Percentiles rank a stretch among this genome's conserved stretches.
phyloP scores from a whole-genome alignment of 176 grass and related monocot species.

The Carex kokanica region DNA sequence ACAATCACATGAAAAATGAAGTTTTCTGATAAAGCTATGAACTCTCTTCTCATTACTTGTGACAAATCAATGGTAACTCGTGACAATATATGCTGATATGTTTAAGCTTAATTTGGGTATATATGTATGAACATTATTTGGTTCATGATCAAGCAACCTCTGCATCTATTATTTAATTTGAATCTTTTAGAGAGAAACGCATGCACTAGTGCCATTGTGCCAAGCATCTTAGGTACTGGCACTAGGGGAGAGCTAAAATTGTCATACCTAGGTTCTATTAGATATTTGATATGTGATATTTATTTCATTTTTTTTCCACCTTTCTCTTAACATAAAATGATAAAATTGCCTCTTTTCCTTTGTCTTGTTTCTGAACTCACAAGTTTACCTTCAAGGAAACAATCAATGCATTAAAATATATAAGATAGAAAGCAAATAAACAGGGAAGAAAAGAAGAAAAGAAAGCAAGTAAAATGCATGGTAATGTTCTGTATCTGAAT shows the following conservation, averaged over 20 bases:
- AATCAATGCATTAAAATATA: too few species aligned
- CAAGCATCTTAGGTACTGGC: neutral
- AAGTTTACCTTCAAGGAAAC: too few species aligned
- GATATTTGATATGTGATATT: neutral
- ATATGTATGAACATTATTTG: neutral
- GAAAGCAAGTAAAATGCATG: neutral
- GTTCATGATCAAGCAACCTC: neutral
- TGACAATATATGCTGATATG: neutral
- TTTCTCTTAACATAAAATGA: too few species aligned
- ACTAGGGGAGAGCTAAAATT: neutral
- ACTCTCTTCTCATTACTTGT: too few species aligned
- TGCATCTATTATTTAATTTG: neutral
- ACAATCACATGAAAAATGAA: too few species aligned
- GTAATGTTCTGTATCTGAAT: neutral
- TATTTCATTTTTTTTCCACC: neutral
- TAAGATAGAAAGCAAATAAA: too few species aligned
- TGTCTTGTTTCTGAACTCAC: neutral
- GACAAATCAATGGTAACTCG: too few species aligned
- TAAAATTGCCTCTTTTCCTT: neutral
- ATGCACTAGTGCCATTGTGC: neutral
- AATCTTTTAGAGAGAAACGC: neutral
- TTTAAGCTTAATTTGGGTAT: neutral
- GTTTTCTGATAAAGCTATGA: too few species aligned
- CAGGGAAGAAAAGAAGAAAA: too few species aligned
- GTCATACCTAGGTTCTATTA: neutral